phyloP scores from a whole-genome alignment of 75 land plant genomes.

The Picea sitchensis region DNA sequence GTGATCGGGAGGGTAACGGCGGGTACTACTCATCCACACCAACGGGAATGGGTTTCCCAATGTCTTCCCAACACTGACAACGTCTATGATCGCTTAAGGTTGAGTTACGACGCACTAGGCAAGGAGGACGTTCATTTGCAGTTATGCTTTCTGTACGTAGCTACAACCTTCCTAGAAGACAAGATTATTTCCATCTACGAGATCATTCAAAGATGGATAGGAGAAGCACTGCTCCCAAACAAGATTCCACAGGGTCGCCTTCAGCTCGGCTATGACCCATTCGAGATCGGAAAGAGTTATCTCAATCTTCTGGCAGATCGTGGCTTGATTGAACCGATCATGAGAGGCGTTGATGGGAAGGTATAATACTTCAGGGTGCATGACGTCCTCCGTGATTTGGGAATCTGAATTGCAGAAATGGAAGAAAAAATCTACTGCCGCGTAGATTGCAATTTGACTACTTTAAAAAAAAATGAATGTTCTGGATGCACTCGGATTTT shows the following conservation, averaged over 20 bases:
- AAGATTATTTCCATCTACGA: too few relatives aligned
- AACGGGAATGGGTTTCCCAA: too few relatives aligned
- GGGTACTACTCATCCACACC: too few relatives aligned
- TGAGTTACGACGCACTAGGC: too few relatives aligned
- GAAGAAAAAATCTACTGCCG: neutral
- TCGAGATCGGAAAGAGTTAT: neutral
- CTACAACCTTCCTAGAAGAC: too few relatives aligned
- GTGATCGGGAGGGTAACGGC: too few relatives aligned
- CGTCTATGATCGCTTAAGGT: too few relatives aligned
- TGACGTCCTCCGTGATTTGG: constrained; percentile 4
- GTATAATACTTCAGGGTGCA: neutral
- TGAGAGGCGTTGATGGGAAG: neutral
- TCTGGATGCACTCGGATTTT: neutral
- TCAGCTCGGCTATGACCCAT: neutral
- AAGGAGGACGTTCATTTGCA: too few relatives aligned
- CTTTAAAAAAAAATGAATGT: neutral
- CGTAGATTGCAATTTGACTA: neutral
- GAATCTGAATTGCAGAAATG: neutral
- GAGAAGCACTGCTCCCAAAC: neutral
- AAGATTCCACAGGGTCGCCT: neutral
- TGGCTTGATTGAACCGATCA: neutral
- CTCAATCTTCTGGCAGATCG: neutral
- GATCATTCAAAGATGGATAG: neutral
- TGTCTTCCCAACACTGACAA: too few relatives aligned
- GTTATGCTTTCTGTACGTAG: too few relatives aligned